Percentiles rank a stretch among this genome's conserved stretches.
phyloP scores from a whole-genome alignment of 2,329 filamentous ascomycete species.

The Stylonectria norvegica region DNA sequence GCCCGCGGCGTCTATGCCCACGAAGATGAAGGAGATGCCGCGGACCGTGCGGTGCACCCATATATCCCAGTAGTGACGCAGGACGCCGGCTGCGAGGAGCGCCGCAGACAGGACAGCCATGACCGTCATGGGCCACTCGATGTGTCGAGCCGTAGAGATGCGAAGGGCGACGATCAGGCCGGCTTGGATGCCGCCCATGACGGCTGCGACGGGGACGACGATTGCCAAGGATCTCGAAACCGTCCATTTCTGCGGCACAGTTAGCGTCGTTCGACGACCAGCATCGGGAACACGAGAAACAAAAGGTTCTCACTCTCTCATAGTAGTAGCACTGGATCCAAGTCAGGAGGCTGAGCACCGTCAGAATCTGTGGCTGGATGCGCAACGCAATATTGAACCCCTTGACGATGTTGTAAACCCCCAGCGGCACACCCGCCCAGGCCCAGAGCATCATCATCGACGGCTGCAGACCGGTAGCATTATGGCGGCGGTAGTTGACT shows the following conservation, averaged over 20 bases:
- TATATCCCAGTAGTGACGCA: slow-evolving; percentile 68
- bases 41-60: slow-evolving; percentile 62
- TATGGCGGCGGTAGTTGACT: slow-evolving; percentile 63
- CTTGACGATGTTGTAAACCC: slow-evolving; percentile 46
- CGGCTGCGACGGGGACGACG: slow-evolving; percentile 47
- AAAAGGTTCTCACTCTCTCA: slow-evolving; percentile 26
- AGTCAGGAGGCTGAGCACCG: slow-evolving; percentile 39
- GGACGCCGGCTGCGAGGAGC: slow-evolving; percentile 62
- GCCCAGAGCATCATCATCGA: slow-evolving; percentile 73
- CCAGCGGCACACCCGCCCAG: slow-evolving; percentile 63
- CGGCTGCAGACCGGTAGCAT: slow-evolving; percentile 62
- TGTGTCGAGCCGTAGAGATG: slow-evolving; percentile 39
- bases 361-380: slow-evolving; percentile 43
- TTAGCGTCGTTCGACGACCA: slow-evolving; percentile 8
- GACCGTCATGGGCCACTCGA: slow-evolving; percentile 60
- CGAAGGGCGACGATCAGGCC: slow-evolving; percentile 57
- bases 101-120: slow-evolving; percentile 65
- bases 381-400: slow-evolving; percentile 41
- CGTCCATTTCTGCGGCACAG: slow-evolving; percentile 47
- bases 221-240: slow-evolving; percentile 45
- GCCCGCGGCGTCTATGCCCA: slow-evolving; percentile 65
- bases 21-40: slow-evolving; percentile 70
- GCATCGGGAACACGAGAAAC: too few relatives aligned
- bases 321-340: slow-evolving; percentile 46
- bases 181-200: slow-evolving; percentile 59